A percentile compares a stretch with the other conserved stretches of the same genome.
These are phyloP conservation scores for Saccharomycopsis sp. DNA, from an alignment of 805 yeast genomes.

Conservation along the genomic window DNA sequence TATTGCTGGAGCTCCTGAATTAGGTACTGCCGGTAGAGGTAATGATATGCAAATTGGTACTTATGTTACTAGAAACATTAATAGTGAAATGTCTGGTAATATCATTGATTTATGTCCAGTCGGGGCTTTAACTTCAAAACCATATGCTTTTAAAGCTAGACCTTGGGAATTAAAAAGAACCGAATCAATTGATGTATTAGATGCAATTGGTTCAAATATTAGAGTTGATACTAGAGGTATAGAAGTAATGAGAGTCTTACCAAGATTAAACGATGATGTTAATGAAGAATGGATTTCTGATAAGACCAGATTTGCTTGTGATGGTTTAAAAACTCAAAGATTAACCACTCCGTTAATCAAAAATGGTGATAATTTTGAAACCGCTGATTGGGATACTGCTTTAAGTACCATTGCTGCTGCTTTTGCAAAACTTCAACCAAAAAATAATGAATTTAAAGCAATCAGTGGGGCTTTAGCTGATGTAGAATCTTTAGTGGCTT, in stretches of 20 bases:
- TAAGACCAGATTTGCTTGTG: conserved; percentile 77
- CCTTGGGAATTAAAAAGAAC: conserved; percentile 92
- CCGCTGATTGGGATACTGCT: conserved; percentile 85
- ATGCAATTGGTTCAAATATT: conserved; percentile 72
- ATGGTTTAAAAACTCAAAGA: conserved; percentile 79
- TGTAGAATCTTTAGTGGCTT: conserved; percentile 72
- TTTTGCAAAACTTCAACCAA: conserved; percentile 42
- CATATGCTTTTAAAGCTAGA: conserved; percentile 85
- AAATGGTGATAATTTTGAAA: conserved; percentile 56
- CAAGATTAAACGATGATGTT: conserved; percentile 75
- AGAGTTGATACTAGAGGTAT: conserved; percentile 82
- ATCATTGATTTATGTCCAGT: conserved; percentile 85
- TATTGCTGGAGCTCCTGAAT: conserved; percentile 87
- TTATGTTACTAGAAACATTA: conserved; percentile 73
- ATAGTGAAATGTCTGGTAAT: conserved; percentile 79
- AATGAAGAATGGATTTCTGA: conserved; percentile 91
- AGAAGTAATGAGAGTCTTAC: conserved; percentile 79
- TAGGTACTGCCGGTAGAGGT: conserved; percentile 85
- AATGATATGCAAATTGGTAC: conserved; percentile 90
- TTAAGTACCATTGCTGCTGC: conserved; percentile 58
- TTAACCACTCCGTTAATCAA: conserved; percentile 71
- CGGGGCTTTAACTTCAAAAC: conserved; percentile 84
- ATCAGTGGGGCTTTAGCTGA: conserved; percentile 75
- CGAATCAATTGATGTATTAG: conserved; percentile 76
- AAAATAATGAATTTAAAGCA: conserved; percentile 67